A percentile compares a stretch with the other conserved stretches of the same genome.
Conservation (phyloP, 78 protist species). For the Speleostelium caveatum region DNA sequence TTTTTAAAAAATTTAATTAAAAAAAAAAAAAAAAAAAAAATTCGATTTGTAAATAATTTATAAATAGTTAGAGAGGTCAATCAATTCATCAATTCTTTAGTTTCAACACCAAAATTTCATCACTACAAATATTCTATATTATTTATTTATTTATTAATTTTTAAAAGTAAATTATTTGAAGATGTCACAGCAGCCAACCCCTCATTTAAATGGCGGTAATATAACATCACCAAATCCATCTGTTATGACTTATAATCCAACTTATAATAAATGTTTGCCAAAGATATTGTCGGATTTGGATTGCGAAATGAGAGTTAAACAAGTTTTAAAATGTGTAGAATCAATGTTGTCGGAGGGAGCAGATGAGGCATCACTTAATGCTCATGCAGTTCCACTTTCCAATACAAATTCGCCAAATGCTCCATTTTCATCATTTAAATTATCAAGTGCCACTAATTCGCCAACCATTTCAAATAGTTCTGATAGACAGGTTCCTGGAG, state of each 20-base stretch:
- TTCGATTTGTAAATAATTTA: too few relatives aligned
- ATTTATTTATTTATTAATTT: too few relatives aligned
- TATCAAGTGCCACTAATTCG: conserved; percentile 14
- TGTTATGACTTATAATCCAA: conserved; percentile 72
- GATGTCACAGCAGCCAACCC: too few relatives aligned
- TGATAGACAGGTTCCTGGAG: conserved; percentile 63
- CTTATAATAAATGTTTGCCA: conserved; percentile 70
- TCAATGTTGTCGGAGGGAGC: conserved; percentile 64
- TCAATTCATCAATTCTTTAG: too few relatives aligned
- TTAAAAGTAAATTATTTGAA: too few relatives aligned
- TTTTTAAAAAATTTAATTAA: too few relatives aligned
- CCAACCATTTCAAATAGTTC: conserved; percentile 21
- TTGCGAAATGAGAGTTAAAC: conserved; percentile 75
- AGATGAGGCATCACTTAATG: conserved; percentile 16
- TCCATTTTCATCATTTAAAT: conserved; percentile 45
- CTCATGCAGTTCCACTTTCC: conserved; percentile 23
- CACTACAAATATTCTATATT: too few relatives aligned
- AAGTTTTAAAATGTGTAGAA: conserved; percentile 55
- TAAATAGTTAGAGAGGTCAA: too few relatives aligned
- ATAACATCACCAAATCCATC: conserved; percentile 27
- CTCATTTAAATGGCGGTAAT: too few relatives aligned
- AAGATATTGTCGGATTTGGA: conserved; percentile 58
- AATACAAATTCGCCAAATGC: conserved; percentile 1
- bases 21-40: too few relatives aligned
- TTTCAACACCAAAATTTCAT: too few relatives aligned